A percentile compares a stretch with the other conserved stretches of the same genome.
These are phyloP conservation scores for Amorphotheca resinae DNA, from an alignment of 495 filamentous ascomycete genomes.

Conservation along the genomic window DNA sequence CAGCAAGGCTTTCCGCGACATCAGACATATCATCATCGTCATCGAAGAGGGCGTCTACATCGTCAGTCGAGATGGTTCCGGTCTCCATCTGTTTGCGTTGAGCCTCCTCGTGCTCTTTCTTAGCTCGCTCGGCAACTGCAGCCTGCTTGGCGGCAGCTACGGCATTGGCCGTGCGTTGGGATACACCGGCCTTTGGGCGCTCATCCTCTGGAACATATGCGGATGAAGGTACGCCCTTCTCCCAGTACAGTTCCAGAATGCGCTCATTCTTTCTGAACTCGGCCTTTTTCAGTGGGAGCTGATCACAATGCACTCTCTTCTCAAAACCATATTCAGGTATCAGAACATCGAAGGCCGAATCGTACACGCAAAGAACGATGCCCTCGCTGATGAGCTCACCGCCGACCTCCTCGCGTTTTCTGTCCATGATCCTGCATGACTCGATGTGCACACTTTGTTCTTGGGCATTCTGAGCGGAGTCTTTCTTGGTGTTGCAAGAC, in stretches of 20 bases:
- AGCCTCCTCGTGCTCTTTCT: slow-evolving; percentile 73
- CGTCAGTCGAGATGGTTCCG: slow-evolving; percentile 77
- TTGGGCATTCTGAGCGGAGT: slow-evolving; percentile 92
- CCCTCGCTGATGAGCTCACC: slow-evolving; percentile 94
- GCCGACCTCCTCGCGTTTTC: slow-evolving; percentile 67
- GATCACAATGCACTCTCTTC: slow-evolving; percentile 98
- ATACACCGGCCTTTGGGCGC: slow-evolving; percentile 65
- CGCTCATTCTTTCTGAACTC: slow-evolving; percentile 94
- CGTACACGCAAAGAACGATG: slow-evolving; percentile 93
- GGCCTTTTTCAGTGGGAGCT: slow-evolving; percentile 94
- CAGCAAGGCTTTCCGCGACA: slow-evolving; percentile 69
- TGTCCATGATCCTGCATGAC: slow-evolving; percentile 88
- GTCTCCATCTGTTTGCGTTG: slow-evolving; percentile 86
- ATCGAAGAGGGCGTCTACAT: slow-evolving; percentile 85
- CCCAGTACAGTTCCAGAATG: slow-evolving; percentile 93
- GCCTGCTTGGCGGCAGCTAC: slow-evolving; percentile 65
- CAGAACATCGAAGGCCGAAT: slow-evolving; percentile 95
- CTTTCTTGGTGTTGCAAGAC: slow-evolving; percentile 97
- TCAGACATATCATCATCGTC: slow-evolving; percentile 85
- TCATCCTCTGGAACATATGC: slow-evolving; percentile 96
- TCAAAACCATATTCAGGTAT: slow-evolving; percentile 98
- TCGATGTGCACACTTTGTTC: slow-evolving; percentile 99
- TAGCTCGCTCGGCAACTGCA: slow-evolving; percentile 65
- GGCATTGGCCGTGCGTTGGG: slow-evolving; percentile 55
- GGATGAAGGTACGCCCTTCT: slow-evolving; percentile 95